A percentile compares a stretch with the other conserved stretches of the same genome.
Evolutionary conservation across 1,284 basidiomycete genomes (phyloP).

Genomic region (Caloboletus firmus): DNA sequence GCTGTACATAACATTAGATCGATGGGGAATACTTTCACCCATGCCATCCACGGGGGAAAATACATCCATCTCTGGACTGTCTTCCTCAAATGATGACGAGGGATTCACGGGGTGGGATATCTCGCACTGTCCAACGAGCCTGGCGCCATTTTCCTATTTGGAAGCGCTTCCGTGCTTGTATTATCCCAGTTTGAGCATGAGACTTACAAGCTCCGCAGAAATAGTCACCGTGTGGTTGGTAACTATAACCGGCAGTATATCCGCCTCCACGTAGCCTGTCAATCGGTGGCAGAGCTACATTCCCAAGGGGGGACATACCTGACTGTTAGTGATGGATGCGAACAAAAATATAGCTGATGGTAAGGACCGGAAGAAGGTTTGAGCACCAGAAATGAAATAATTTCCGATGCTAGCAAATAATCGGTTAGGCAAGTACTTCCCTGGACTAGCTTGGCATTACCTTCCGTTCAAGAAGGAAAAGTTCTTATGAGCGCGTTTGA

Average conservation of each 20-base stretch:
- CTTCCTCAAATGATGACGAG: slow-evolving; percentile 33
- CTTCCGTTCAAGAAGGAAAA: slow-evolving; percentile 89
- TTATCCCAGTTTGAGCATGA: slow-evolving; percentile 5
- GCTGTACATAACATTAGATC: slow-evolving; percentile 69
- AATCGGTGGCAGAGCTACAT: slow-evolving; percentile 12
- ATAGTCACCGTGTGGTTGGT: slow-evolving; percentile 98
- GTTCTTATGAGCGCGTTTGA: slow-evolving; percentile 87
- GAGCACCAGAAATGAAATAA: slow-evolving; percentile 85
- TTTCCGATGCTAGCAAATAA: slow-evolving; percentile 70
- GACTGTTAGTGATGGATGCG: slow-evolving; percentile 84
- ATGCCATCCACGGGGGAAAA: slow-evolving; percentile 52
- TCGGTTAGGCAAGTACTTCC: slow-evolving; percentile 8
- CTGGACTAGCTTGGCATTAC: slow-evolving; percentile 37
- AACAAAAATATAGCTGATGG: slow-evolving; percentile 96
- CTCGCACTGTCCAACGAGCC: slow-evolving; percentile 92
- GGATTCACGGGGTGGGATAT: slow-evolving; percentile 85
- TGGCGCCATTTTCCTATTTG: slow-evolving; percentile 69
- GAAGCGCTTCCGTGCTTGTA: slow-evolving; percentile 4
- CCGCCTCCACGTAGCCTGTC: slow-evolving; percentile 49
- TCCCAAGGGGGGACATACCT: slow-evolving; percentile 36
- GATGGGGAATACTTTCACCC: slow-evolving; percentile 46
- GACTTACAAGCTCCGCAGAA: slow-evolving; percentile 83
- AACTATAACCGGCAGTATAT: slow-evolving; percentile 87
- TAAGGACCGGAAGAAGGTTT: slow-evolving; percentile 84
- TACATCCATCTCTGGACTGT: slow-evolving; percentile 30